Evolutionary conservation across 345 rosid species (phyloP), one percentile per base, ranked within the genome.

Genomic region (Geranium rotundifolium): DNA sequence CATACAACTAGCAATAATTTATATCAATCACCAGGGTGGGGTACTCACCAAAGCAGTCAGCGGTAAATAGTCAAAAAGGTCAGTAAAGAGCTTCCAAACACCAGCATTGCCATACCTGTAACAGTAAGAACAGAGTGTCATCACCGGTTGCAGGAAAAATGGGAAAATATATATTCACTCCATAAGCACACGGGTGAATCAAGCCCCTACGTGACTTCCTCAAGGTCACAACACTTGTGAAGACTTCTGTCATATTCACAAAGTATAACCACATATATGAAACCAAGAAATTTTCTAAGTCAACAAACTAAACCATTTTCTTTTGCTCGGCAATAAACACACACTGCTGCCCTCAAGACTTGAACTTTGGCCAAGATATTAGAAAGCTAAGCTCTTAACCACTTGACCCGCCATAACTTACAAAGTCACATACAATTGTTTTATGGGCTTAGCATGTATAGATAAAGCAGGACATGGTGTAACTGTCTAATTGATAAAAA

Each of bases 81-180:
- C 99, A 16, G 99, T 90, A 72, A 93, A 93, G 71, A 80, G 88
- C 77, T 90, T 93, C 99, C 99, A 93, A 60, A 90, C 95, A 55
- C 81, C 90, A n/a, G 99, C 97, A 79, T 85, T 93, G 67, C 99
- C 99, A 67, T 93, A 93, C 83, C 99, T 90, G 95, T 57, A 74
- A 62, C 77, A 39, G 61, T 58, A 67, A 64, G 14, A 4, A 52
- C 19, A 57, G 67, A 30, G 58, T 54, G 59, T 58, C 59, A 46
- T 39, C 55, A 65, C 19, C 3, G 23, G 61, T 54, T 65, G 23
- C 62, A 59, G 31, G 49, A 19, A 0, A 12, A 39, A 18, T 29
- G 31, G 58, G 63, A 37, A 64, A 58, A 20, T 2, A 23, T 19
- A 62, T 12, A 1, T 12, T 52, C 19, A 9, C 52, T 46, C 15